Base-by-base conservation (phyloP, 2,329 filamentous ascomycete species). In the Amesomyces nigricolor region DNA sequence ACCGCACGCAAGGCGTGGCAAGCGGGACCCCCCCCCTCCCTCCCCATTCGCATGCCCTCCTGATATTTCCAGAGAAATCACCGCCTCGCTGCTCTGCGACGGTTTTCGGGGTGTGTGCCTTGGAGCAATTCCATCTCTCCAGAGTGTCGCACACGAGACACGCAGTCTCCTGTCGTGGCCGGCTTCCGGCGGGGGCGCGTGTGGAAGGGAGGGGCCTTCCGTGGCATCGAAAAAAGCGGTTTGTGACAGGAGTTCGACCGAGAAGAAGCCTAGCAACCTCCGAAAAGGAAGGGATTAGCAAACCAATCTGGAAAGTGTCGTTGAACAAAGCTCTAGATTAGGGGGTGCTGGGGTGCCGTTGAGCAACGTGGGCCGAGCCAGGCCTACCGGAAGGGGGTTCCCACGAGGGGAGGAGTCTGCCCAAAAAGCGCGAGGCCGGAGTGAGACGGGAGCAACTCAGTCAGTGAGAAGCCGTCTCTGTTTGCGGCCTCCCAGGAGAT, bases 271-370 rank as follows among this genome's bases (percentile, higher is more conserved):
- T 60, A 22, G 51, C 39, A 55, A 35, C 43, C 63, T 46, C 64
- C 60, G 46, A 67, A 68, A 60, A 26, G 67, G 68, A 64, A 68
- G 57, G 58, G 60, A 58, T 71, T 67, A 71, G 67, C 67, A 63
- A 68, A 64, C 63, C 55, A 58, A 66, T 63, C 47, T 60, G 64
- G 66, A 62, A 65, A 54, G 42, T 45, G 39, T 46, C 57, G 61
- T 63, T 54, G 43, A 56, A 59, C 56, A 61, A 51, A 48, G 51
- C 57, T n/a, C 59, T 60, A 45, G 50, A 60, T 58, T 49, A 22
- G 57, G 59, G 50, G 42, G 43, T 40, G 44, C 37, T 26, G 22
- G 44, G 11, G 7, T 35, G 47, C 45, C 14, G 42, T 63, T 62
- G 62, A 59, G 60, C 58, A 61, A 64, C 62, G 37, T 62, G 46